phyloP scores from a whole-genome alignment of 2,329 filamentous ascomycete species.

The Scopulariopsis brevicaulis region DNA sequence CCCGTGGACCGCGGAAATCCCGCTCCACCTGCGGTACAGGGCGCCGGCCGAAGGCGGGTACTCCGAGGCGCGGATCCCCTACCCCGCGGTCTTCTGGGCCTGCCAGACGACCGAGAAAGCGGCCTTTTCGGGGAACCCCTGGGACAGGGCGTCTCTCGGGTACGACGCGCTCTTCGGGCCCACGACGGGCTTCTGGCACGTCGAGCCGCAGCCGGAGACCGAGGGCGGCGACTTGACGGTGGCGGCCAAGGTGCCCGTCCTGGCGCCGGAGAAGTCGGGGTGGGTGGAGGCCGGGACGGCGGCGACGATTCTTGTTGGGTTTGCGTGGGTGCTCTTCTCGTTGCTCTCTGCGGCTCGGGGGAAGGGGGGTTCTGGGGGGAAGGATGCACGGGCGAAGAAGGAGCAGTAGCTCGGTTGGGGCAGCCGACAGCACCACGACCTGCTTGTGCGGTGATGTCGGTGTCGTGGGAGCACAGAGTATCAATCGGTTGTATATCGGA shows the following conservation, averaged over 20 bases:
- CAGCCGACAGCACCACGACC: neutral
- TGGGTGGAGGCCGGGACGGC: slow-evolving; percentile 46
- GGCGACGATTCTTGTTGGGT: slow-evolving; percentile 48
- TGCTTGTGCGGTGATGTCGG: neutral
- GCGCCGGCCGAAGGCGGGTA: slow-evolving; percentile 46
- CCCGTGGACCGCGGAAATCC: slow-evolving; percentile 58
- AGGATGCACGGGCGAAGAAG: neutral
- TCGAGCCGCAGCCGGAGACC: slow-evolving; percentile 35
- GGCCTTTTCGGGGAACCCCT: slow-evolving; percentile 68
- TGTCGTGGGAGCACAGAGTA: no score
- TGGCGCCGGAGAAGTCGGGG: slow-evolving; percentile 38
- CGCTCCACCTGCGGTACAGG: slow-evolving; percentile 79
- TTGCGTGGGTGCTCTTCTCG: slow-evolving; percentile 59
- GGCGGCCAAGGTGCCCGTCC: slow-evolving; percentile 51
- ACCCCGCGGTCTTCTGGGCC: slow-evolving; percentile 84
- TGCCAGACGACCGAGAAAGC: slow-evolving; percentile 56
- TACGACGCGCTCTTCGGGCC: slow-evolving; percentile 73
- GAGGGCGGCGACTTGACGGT: slow-evolving; percentile 30
- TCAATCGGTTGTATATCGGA: no score
- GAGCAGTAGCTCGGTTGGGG: neutral
- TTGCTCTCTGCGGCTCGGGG: slow-evolving; percentile 19
- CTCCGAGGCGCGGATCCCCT: slow-evolving; percentile 51
- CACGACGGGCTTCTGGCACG: slow-evolving; percentile 74
- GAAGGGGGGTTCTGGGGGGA: neutral
- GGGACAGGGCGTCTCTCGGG: slow-evolving; percentile 74